These are phyloP conservation scores for Fusarium anthophilum DNA, from an alignment of 2,329 filamentous ascomycete genomes.

Conservation along the genomic window DNA sequence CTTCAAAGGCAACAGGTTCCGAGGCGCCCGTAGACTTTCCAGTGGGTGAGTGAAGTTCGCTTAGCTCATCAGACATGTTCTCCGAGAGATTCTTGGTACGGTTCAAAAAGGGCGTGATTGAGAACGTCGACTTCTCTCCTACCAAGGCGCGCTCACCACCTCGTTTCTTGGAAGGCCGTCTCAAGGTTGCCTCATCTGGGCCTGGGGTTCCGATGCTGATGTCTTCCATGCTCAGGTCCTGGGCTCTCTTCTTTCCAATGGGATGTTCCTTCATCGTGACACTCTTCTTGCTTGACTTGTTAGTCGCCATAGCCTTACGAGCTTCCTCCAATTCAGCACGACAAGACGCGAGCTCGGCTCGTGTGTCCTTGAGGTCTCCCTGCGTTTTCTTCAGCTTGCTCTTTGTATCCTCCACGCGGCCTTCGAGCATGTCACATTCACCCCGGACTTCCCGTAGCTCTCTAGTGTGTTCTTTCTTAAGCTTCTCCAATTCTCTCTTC, in stretches of 20 bases:
- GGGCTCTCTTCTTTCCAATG: constrained; percentile 57
- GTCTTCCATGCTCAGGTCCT: constrained; percentile 57
- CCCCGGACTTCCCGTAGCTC: constrained; percentile 68
- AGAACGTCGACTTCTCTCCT: constrained; percentile 91
- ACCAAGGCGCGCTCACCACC: constrained; percentile 62
- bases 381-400: constrained; percentile 75
- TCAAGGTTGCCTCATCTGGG: constrained; percentile 52
- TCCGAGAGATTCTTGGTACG: constrained; percentile 66
- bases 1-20: constrained; percentile 49
- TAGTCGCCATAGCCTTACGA: constrained; percentile 23
- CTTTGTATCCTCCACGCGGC: constrained; percentile 68
- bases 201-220: constrained; percentile 59
- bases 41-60: constrained; percentile 40
- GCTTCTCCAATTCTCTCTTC: constrained; percentile 57
- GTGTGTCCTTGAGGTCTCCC: constrained; percentile 74
- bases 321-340: constrained; percentile 54
- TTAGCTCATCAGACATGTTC: constrained; percentile 46
- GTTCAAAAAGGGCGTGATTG: constrained; percentile 93
- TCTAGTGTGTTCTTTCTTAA: constrained; percentile 59
- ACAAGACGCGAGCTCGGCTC: constrained; percentile 51
- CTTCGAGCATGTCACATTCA: constrained; percentile 72
- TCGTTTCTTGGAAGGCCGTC: constrained; percentile 64
- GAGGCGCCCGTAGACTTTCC: constrained; percentile 12
- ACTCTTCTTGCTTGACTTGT: constrained; percentile 38
- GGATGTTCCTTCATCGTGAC: constrained; percentile 43